These are phyloP conservation scores for Tulasnella sp. DNA, from an alignment of 768 basidiomycete species.

Conservation along the genomic window DNA sequence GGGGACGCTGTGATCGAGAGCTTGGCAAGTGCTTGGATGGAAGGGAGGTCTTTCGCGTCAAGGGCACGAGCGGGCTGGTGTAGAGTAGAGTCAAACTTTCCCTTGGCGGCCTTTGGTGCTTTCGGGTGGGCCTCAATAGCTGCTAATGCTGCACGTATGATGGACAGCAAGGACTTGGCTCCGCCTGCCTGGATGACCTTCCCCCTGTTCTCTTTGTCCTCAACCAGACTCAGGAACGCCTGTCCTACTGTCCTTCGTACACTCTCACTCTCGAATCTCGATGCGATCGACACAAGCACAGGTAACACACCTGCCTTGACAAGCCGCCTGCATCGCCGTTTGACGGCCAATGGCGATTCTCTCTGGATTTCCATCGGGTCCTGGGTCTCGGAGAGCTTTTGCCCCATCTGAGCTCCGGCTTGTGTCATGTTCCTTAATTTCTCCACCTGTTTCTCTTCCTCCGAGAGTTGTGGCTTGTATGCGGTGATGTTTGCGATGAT, in stretches of 20 bases:
- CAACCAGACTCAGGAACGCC: conserved; percentile 58
- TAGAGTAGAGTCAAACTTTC: conserved; percentile 27
- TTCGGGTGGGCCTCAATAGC: not conserved
- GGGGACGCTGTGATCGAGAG: conserved; percentile 89
- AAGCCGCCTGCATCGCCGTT: conserved; percentile 44
- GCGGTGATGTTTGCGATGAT: conserved; percentile 66
- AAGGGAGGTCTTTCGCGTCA: conserved; percentile 40
- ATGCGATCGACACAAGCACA: conserved; percentile 46
- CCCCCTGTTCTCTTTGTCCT: conserved; percentile 69
- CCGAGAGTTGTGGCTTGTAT: conserved; percentile 58
- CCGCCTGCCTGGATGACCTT: conserved; percentile 70
- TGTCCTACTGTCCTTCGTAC: conserved; percentile 50
- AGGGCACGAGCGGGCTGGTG: conserved; percentile 24
- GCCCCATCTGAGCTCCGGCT: conserved; percentile 1
- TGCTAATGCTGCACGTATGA: conserved; percentile 39
- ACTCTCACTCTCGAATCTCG: conserved; percentile 49
- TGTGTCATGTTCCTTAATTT: conserved; percentile 66
- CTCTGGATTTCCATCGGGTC: too few species aligned
- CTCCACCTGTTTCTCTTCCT: conserved; percentile 75
- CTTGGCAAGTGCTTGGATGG: conserved; percentile 86
- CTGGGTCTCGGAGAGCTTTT: conserved; percentile 2
- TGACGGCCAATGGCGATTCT: conserved; percentile 32
- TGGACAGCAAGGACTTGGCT: conserved; percentile 48
- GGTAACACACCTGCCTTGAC: conserved; percentile 54
- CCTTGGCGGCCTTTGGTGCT: conserved; percentile 2